Conservation (phyloP, 495 filamentous ascomycete species). For the Glarea lozoyensis region DNA sequence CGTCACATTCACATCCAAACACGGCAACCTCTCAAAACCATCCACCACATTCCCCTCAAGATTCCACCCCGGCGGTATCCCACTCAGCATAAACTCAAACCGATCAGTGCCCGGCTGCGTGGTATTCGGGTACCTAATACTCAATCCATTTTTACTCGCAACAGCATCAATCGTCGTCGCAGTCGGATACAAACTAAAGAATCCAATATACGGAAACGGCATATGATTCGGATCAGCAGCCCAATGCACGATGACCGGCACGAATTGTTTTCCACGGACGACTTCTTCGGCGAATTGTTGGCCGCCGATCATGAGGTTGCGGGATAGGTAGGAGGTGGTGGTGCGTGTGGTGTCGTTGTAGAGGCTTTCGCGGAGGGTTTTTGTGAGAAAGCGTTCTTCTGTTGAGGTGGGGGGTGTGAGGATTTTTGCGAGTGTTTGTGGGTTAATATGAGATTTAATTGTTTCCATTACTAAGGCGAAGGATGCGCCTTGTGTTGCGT, state of each 20-base stretch:
- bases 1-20: conserved; percentile 18
- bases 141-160: conserved; percentile 17
- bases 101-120: conserved; percentile 24
- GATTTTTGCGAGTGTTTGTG: conserved; percentile 1
- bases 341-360: conserved; percentile 15
- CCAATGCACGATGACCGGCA: conserved; percentile 26
- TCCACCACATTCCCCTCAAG: conserved; percentile 8
- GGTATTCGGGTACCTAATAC: conserved; percentile 23
- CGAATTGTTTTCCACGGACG: conserved; percentile 20
- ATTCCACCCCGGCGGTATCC: conserved; percentile 23
- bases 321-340: conserved; percentile 23
- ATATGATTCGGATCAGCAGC: conserved; percentile 21
- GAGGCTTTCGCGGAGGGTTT: conserved; percentile 19
- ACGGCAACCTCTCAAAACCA: conserved; percentile 15
- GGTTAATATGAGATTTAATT: conserved; percentile 17
- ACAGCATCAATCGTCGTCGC: conserved; percentile 20
- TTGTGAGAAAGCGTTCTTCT: conserved; percentile 21
- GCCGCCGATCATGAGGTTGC: conserved; percentile 24
- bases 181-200: conserved; percentile 23
- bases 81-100: conserved; percentile 22
- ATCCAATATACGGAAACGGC: conserved; percentile 22
- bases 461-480: conserved; percentile 20
- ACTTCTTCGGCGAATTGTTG: conserved; percentile 20
- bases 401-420: conserved; percentile 1
- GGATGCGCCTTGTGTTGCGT: conserved; percentile 21